Base-by-base conservation (phyloP, 1,284 basidiomycete genomes). In the Puccinia coronata region DNA sequence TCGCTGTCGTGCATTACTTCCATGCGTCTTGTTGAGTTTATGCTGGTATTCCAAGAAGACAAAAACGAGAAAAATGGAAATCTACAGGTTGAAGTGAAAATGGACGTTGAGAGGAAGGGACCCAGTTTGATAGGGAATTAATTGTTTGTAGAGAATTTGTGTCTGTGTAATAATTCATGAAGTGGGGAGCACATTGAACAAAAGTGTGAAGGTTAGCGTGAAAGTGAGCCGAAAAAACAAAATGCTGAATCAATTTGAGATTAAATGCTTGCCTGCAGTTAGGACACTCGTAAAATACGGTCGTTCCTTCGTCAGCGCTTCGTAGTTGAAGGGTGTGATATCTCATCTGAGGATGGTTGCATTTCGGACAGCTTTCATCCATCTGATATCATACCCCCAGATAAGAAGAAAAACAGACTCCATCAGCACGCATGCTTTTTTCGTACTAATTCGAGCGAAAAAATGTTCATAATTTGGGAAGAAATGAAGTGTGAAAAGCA, bases 361-460 rank as follows among this genome's bases (percentile, higher is more conserved):
- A 99, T 73, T 90, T 90, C 0, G 94, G 94, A 86, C 97, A 99
- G 87, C 92, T 92, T 87, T 98, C 96, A 77, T 93, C 91, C 51
- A 95, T 93, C 93, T 97, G 84, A 20, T n/a, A n/a, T n/a, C n/a
- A 49, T 49, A 49, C n/a, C n/a, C n/a, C n/a, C 11, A 25, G 20
- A 23, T 55, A 18, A 55, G 1, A 55, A 23, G 1, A 55, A 55
- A 25, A 55, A 55, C 51, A 53, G 8, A 47, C 8, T 2, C 43
- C 1, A 47, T 47, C 43, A 55, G 53, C 20, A 55, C 23, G 20
- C 53, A 4, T 9, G 16, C 9, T 20, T 49, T 11, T n/a, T n/a
- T n/a, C 18, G 53, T 8, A 11, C 18, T 65, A 2, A 23, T 3
- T n/a, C 20, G 20, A 20, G 41, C 3, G 39, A 41, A 34, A 23